A percentile compares a stretch with the other conserved stretches of the same genome.
Conservation (phyloP, 371 early-diverging fungal genomes). For the Apophysomyces elegans region DNA sequence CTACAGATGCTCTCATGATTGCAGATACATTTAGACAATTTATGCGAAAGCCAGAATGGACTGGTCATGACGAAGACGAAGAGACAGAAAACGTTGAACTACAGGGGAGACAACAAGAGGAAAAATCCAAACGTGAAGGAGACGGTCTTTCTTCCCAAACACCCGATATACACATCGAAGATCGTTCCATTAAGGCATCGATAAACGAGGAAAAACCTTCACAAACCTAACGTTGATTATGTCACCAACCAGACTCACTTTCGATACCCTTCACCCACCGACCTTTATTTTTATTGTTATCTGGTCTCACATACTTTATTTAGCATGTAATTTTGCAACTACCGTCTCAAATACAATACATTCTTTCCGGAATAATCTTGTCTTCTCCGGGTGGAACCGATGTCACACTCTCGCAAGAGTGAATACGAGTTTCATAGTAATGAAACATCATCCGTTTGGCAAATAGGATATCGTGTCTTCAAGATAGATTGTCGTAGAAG, state of each 20-base stretch:
- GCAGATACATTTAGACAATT: conserved; percentile 57
- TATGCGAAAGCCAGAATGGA: conserved; percentile 61
- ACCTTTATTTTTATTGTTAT: background rate
- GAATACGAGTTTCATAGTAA: too few species aligned
- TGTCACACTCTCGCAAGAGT: too few species aligned
- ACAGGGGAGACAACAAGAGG: background rate
- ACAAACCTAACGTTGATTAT: background rate
- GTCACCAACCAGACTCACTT: background rate
- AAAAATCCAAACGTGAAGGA: background rate
- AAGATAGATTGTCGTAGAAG: too few species aligned
- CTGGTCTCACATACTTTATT: conserved; percentile 8
- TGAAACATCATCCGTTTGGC: too few species aligned
- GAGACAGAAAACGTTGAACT: conserved; percentile 16
- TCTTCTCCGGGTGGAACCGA: too few species aligned
- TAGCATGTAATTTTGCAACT: conserved; percentile 11
- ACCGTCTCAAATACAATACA: background rate
- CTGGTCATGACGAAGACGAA: conserved; percentile 38
- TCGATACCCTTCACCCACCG: conserved; percentile 1
- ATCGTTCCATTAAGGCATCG: background rate
- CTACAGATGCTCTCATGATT: conserved; percentile 56
- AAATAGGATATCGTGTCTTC: too few species aligned
- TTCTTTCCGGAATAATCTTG: too few species aligned
- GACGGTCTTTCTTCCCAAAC: background rate
- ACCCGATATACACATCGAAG: background rate
- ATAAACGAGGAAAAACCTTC: conserved; percentile 4